Evolutionary conservation across 495 filamentous ascomycete species (phyloP).

Genomic region (Penicillium flavigenum): DNA sequence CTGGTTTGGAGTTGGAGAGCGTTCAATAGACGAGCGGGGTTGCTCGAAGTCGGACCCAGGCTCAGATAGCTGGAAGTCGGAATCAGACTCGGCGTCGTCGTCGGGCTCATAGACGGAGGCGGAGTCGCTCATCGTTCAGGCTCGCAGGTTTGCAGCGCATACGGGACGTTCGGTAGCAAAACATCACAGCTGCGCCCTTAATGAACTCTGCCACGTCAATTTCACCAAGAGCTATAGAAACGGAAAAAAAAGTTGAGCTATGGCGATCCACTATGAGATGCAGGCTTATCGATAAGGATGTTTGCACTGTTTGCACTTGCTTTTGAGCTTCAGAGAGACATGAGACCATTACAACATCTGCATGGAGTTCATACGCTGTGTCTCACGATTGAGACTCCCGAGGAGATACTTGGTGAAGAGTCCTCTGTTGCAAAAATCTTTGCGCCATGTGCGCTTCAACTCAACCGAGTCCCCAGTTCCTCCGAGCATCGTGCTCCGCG

Average conservation of each 20-base stretch:
- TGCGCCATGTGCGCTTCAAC: constrained; percentile 26
- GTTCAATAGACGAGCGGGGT: constrained; percentile 5
- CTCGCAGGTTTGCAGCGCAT: constrained; percentile 25
- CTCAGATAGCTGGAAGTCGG: constrained; percentile 22
- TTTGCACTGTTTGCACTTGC: constrained; percentile 46
- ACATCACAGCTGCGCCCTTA: constrained; percentile 31
- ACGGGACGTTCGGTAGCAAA: constrained; percentile 11
- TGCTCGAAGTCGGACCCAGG: constrained; percentile 26
- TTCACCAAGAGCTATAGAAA: constrained; percentile 4
- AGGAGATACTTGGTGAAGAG: constrained; percentile 6
- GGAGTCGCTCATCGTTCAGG: constrained; percentile 43
- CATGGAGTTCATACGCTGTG: constrained; percentile 38
- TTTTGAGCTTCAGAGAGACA: not conserved
- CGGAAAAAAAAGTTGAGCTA: constrained; percentile 16
- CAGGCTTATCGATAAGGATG: constrained; percentile 33
- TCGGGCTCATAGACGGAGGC: constrained; percentile 30
- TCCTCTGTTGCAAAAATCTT: not conserved
- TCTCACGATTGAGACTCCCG: constrained; percentile 18
- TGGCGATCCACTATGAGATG: constrained; percentile 14
- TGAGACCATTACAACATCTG: constrained; percentile 7
- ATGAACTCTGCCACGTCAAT: constrained; percentile 3
- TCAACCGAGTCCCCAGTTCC: constrained; percentile 29
- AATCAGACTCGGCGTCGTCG: constrained; percentile 29
- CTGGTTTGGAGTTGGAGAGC: constrained; percentile 14
- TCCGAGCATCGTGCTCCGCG: constrained; percentile 57